These are phyloP conservation scores for Leishmania turanica DNA, from an alignment of 208 protist genomes.

Conservation along the genomic window DNA sequence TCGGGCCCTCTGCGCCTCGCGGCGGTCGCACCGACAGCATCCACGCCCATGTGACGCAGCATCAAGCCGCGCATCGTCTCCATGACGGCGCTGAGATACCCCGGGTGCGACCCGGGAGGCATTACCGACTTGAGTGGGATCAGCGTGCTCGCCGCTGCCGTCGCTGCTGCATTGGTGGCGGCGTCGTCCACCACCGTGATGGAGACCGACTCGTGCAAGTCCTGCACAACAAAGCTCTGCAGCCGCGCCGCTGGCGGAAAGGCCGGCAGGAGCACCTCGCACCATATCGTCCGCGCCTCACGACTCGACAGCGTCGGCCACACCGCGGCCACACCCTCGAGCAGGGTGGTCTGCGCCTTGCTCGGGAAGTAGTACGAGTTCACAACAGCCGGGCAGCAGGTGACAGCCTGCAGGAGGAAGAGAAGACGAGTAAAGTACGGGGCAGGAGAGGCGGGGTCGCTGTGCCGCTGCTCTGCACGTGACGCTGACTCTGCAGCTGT, in stretches of 20 bases:
- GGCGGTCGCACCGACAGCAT: background rate
- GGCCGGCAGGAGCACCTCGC: slow-evolving; percentile 40
- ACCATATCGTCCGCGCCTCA: slow-evolving; percentile 39
- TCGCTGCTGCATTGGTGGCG: background rate
- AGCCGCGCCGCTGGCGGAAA: slow-evolving; percentile 42
- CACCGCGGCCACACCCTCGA: slow-evolving; percentile 46
- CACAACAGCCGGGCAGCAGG: slow-evolving; percentile 30
- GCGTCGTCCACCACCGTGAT: background rate
- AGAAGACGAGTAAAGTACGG: slow-evolving; percentile 30
- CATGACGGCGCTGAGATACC: slow-evolving; percentile 46
- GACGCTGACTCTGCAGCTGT: background rate
- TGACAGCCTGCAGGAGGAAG: slow-evolving; percentile 22
- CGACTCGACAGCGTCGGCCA: slow-evolving; percentile 50
- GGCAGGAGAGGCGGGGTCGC: background rate
- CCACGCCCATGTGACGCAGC: slow-evolving; percentile 11
- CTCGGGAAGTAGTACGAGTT: slow-evolving; percentile 71
- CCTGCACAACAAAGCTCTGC: slow-evolving; percentile 41
- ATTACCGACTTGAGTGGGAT: slow-evolving; percentile 35
- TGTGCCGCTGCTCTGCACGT: background rate
- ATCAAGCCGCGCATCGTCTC: slow-evolving; percentile 39
- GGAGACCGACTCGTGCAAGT: background rate
- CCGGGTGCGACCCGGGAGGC: slow-evolving; percentile 61
- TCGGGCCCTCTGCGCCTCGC: background rate
- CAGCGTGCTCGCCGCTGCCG: slow-evolving; percentile 10
- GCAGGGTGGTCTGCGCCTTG: slow-evolving; percentile 61